Base-by-base conservation (phyloP, 257 asterid species). In the Salvia rosmarinus region DNA sequence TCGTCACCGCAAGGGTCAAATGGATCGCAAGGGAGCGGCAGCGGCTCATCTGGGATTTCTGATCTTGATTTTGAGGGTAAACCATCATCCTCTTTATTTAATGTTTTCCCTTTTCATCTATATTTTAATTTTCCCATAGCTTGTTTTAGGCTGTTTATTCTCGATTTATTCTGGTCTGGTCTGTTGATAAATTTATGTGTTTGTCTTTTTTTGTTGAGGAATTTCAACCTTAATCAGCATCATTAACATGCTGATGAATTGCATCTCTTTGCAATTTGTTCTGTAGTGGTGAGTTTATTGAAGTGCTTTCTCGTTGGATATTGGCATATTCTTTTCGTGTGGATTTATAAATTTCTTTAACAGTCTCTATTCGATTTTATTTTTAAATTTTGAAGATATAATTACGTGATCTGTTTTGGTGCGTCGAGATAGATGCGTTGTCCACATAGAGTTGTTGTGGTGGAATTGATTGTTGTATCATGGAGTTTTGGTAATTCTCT, bases 31-130 rank as follows among this genome's bases (percentile, higher is more conserved):
- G 76, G 84, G 58, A 72, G 77, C 37, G 87, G 78, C 51, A 84
- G 84, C 71, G 87, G 78, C 52, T 89, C 93, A 51, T 83, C 95
- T 46, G 94, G 84, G 17, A 64, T 78, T 62, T 79, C 85, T 63
- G 92, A 84, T 78, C 72, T 76, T 8, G 87, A 72, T 35, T 77
- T 71, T 71, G 83, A 82, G 76, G 97, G 97, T 90, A 85, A 68
- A 12, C 2, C 19, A 0, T 25, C 64, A 32, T 65, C 70, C 28
- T 35, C 16, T 35, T 12, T 10, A 25, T 25, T 25, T 20, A n/a
- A 2, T 16, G 12, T 10, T 19, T 30, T 14, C 34, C 34, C 0
- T 17, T 9, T 4, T 2, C 35, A 10, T 52, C 2, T 7, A 10
- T 6, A 6, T n/a, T 20, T 37, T 17, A 3, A 0, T n/a, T 6